Conservation (phyloP, 495 filamentous ascomycete species). For the Tetracladium marchalianum region DNA sequence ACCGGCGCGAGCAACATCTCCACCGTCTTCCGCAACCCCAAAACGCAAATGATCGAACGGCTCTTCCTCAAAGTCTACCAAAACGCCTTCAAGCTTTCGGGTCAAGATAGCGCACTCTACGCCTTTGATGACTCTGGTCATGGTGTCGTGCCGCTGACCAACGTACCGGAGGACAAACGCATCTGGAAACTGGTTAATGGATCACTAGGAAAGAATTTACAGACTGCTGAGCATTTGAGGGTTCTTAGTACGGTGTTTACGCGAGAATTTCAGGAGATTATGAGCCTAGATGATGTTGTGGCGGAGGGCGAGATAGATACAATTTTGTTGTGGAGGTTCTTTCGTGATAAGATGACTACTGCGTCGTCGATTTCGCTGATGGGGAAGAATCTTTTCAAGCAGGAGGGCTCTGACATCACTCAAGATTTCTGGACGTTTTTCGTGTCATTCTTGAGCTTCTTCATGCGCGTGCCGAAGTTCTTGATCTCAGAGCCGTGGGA, state of each 20-base stretch:
- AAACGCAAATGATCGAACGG: neutral
- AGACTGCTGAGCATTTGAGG: neutral
- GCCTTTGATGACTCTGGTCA: neutral
- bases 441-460: neutral
- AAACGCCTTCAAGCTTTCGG: neutral
- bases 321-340: neutral
- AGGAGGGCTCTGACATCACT: neutral
- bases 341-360: constrained; percentile 1
- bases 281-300: no score
- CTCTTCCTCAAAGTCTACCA: neutral
- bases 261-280: no score
- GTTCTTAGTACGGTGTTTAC: neutral
- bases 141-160: neutral
- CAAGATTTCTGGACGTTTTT: constrained; percentile 2
- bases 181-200: neutral
- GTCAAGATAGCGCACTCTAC: neutral
- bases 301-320: neutral
- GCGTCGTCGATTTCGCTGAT: neutral
- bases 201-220: neutral
- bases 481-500: neutral
- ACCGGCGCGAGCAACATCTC: constrained; percentile 5
- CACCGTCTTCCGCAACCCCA: constrained; percentile 5
- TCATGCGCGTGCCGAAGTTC: constrained; percentile 2
- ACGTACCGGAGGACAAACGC: neutral
- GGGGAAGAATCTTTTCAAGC: neutral